Evolutionary conservation across 2,329 filamentous ascomycete genomes (phyloP), one percentile per base, ranked within the genome.

Genomic region (Ilyonectria destructans): DNA sequence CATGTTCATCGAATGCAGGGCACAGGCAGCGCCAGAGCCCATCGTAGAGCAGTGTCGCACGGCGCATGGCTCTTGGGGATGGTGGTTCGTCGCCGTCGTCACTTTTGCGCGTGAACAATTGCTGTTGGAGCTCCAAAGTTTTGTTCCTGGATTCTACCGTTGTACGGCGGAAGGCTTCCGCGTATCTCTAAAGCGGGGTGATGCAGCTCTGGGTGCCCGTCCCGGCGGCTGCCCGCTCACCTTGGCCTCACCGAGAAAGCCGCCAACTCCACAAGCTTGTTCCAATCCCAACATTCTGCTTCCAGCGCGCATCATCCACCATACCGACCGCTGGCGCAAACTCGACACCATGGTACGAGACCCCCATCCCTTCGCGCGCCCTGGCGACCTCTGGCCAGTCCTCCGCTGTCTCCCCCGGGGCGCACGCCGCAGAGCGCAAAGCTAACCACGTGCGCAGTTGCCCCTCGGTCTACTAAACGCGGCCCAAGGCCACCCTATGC

Each of bases 401-500:
- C 29, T 43, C 48, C 12, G 13, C 65, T 23, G 23, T 15, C 10
- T 15, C 58, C 26, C 12, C 21, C 17, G 33, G 8, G 31, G 64
- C 58, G 62, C 63, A 69, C 59, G 31, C 33, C 52, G 45, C 48
- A 65, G 45, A 37, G 29, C 43, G 48, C 55, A 61, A 35, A 64
- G 74, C 79, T 81, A 71, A 77, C 74, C 12, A 23, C 54, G 51
- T 43, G 37, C 48, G 35, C 73, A 93, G 91, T 81, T 93, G 74
- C 91, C 91, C 72, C 87, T 93, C 80, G 95, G 95, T 79, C 91
- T 99, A 58, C 89, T 99, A 70, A 98, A 94, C 78, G 96, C 96
- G 77, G 95, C 96, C 73, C 95, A 98, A 86, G 96, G 96, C 88
- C 94, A 98, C 81, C 96, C 96, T 4, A 98, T 98, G 93, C 92